Evolutionary conservation across 108 stramenopile species (phyloP).

Genomic region (Fragilariopsis cylindrus): DNA sequence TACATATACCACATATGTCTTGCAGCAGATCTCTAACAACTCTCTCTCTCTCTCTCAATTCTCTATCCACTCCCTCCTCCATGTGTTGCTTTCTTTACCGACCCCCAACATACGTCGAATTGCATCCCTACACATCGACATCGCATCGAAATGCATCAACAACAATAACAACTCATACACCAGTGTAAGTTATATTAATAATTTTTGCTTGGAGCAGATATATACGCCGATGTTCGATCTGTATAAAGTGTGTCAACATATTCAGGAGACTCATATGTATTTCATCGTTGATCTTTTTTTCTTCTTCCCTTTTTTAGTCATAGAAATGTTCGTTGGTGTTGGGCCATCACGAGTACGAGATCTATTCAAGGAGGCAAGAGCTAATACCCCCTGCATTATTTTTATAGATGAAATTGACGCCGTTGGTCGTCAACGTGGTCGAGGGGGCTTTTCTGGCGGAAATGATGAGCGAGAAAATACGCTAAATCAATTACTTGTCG

Average conservation of each 20-base stretch:
- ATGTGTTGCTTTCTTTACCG: background rate
- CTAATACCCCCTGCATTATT: slow-evolving; percentile 94
- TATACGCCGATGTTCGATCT: no score
- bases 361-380: slow-evolving; percentile 93
- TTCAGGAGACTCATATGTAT: background rate
- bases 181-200: background rate
- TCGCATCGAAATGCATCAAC: no score
- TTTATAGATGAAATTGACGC: slow-evolving; percentile 99
- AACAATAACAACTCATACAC: no score
- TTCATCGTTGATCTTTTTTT: background rate
- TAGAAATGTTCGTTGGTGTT: slow-evolving; percentile 99
- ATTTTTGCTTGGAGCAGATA: background rate
- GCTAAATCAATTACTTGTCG: slow-evolving; percentile 96
- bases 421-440: slow-evolving; percentile 93
- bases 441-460: slow-evolving; percentile 83
- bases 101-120: no score
- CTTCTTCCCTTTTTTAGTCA: background rate
- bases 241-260: background rate
- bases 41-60: background rate
- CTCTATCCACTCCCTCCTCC: background rate
- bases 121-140: no score
- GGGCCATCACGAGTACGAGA: slow-evolving; percentile 97
- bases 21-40: no score
- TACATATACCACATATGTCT: no score
- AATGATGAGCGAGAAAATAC: slow-evolving; percentile 99